A percentile compares a stretch with the other conserved stretches of the same genome.
Evolutionary conservation across 805 yeast species (phyloP).

Genomic region (Starmera quercuum): DNA sequence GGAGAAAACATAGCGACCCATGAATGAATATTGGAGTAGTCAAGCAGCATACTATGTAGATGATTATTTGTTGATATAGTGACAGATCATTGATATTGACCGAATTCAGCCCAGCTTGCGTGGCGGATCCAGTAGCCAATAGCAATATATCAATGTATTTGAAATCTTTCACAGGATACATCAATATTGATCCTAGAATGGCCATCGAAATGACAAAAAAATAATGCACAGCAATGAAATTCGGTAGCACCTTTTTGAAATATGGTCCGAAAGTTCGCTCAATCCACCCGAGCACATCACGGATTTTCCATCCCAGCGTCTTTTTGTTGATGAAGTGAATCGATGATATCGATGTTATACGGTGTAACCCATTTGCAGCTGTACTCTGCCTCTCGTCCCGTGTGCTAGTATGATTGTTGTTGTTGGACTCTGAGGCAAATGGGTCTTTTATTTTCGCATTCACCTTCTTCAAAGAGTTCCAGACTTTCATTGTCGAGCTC

Average conservation of each 20-base stretch:
- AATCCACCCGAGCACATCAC: slow-evolving; percentile 27
- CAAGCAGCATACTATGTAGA: slow-evolving; percentile 55
- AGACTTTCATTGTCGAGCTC: no score
- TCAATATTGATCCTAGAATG: slow-evolving; percentile 62
- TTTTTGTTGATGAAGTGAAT: slow-evolving; percentile 19
- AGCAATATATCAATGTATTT: slow-evolving; percentile 75
- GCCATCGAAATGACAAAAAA: slow-evolving; percentile 54
- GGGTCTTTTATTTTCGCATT: not conserved
- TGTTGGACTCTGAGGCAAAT: not conserved
- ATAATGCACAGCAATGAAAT: slow-evolving; percentile 58
- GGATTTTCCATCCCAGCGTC: slow-evolving; percentile 29
- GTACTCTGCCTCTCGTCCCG: no score
- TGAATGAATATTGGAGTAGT: slow-evolving; percentile 90
- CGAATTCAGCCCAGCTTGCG: slow-evolving; percentile 92
- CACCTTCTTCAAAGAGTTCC: not conserved
- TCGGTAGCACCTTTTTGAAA: slow-evolving; percentile 31
- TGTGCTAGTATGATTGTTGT: no score
- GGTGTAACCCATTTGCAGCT: not conserved
- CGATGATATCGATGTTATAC: slow-evolving; percentile 8
- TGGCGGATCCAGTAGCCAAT: slow-evolving; percentile 65
- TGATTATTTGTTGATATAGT: slow-evolving; percentile 72
- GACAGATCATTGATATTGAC: slow-evolving; percentile 55
- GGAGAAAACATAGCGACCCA: slow-evolving; percentile 62
- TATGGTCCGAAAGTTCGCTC: slow-evolving; percentile 26
- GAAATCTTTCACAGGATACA: slow-evolving; percentile 66